phyloP scores from a whole-genome alignment of 768 basidiomycete species.

The Pleurotus platypus region DNA sequence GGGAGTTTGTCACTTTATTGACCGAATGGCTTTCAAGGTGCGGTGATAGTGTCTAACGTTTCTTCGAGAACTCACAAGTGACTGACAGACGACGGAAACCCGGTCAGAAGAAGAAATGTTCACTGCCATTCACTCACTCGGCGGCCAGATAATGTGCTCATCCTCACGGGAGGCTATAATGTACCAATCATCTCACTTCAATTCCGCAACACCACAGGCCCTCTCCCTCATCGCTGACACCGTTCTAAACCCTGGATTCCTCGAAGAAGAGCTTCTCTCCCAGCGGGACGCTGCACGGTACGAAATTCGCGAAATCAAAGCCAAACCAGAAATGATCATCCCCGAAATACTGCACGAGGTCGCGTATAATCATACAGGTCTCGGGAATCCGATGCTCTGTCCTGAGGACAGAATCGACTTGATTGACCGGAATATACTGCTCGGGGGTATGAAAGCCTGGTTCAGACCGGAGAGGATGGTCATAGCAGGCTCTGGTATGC shows the following conservation, averaged over 20 bases:
- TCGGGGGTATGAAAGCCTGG: conserved; percentile 71
- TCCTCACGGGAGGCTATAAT: conserved; percentile 92
- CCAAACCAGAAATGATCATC: conserved; percentile 90
- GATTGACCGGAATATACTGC: conserved; percentile 61
- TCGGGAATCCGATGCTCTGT: conserved; percentile 91
- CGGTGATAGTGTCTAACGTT: conserved; percentile 5
- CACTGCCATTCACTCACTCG: conserved; percentile 73
- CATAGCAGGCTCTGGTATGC: conserved; percentile 90
- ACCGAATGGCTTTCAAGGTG: conserved; percentile 97
- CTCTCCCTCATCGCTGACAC: conserved; percentile 91
- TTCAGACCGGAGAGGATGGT: conserved; percentile 95
- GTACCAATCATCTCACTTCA: conserved; percentile 97
- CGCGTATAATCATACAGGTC: conserved; percentile 71
- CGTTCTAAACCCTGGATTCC: conserved; percentile 72
- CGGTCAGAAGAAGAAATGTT: conserved; percentile 79
- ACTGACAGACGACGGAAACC: conserved; percentile 63
- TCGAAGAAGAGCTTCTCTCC: conserved; percentile 72
- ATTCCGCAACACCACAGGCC: conserved; percentile 75
- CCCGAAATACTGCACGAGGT: conserved; percentile 88
- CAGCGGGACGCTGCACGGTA: conserved; percentile 88
- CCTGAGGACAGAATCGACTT: conserved; percentile 75
- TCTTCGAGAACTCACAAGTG: conserved; percentile 2
- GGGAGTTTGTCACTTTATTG: conserved; percentile 89
- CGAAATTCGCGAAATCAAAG: conserved; percentile 82
- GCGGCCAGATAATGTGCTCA: conserved; percentile 89